Evolutionary conservation across 805 yeast genomes (phyloP).

Genomic region (Yueomyces sinensis): DNA sequence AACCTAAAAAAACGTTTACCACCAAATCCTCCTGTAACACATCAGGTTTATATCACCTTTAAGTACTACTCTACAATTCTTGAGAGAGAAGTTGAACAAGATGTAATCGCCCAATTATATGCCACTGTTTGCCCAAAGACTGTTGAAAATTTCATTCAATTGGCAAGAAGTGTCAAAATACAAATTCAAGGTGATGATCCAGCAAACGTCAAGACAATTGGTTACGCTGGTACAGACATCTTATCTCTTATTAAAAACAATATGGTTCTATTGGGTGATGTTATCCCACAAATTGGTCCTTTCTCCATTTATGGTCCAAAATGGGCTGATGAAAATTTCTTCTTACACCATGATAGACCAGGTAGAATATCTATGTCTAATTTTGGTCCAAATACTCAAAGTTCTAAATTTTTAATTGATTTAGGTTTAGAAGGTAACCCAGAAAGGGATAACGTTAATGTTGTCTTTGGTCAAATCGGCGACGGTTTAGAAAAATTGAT

Average conservation of each 20-base stretch:
- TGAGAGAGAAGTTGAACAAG: constrained; percentile 8
- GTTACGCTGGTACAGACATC: constrained; percentile 50
- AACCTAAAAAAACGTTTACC: constrained; percentile 11
- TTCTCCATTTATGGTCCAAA: constrained; percentile 62
- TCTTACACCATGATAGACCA: constrained; percentile 50
- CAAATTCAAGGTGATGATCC: constrained; percentile 16
- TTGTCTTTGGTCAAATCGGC: constrained; percentile 65
- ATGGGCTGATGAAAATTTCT: constrained; percentile 68
- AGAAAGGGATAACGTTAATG: constrained; percentile 51
- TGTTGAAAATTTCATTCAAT: constrained; percentile 41
- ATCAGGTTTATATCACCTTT: constrained; percentile 14
- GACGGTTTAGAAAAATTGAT: constrained; percentile 51
- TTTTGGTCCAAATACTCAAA: constrained; percentile 53
- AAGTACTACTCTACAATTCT: constrained; percentile 14
- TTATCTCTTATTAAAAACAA: constrained; percentile 62
- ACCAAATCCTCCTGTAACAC: constrained; percentile 23
- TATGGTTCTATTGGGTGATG: constrained; percentile 87
- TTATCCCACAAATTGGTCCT: constrained; percentile 69
- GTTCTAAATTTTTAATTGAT: constrained; percentile 61
- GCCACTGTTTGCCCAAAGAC: constrained; percentile 55
- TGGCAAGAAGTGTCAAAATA: constrained; percentile 33
- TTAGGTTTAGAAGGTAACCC: constrained; percentile 31
- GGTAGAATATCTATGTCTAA: constrained; percentile 66
- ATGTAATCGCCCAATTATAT: constrained; percentile 45
- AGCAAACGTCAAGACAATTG: constrained; percentile 15